A percentile compares a stretch with the other conserved stretches of the same genome.
phyloP scores from a whole-genome alignment of 177 flowering plant species.

The Vitis hybrid region DNA sequence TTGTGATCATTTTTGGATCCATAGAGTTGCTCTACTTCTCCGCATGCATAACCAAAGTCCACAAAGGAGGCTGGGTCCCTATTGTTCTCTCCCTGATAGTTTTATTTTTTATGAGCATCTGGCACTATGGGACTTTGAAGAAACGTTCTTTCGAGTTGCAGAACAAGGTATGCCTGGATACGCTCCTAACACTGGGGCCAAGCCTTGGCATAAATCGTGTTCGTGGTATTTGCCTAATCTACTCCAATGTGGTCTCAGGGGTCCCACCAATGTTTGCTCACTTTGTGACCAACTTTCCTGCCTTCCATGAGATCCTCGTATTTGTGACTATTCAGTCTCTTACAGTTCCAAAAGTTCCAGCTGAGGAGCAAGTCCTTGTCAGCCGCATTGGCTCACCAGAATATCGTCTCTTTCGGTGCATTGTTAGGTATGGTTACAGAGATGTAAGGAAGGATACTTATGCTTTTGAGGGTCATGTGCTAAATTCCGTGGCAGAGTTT shows the following conservation, averaged over 20 bases:
- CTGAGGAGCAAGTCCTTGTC: conserved; percentile 32
- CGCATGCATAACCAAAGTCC: conserved; percentile 38
- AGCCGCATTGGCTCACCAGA: conserved; percentile 46
- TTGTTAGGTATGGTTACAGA: conserved; percentile 53
- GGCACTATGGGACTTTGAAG: conserved; percentile 47
- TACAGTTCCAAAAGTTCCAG: conserved; percentile 30
- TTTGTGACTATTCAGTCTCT: conserved; percentile 37
- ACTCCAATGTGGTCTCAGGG: conserved; percentile 37
- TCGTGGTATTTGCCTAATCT: conserved; percentile 46
- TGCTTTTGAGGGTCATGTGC: conserved; percentile 37
- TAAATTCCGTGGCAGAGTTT: conserved; percentile 33
- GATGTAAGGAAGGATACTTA: conserved; percentile 36
- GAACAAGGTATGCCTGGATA: conserved; percentile 38
- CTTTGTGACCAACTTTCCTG: conserved; percentile 50
- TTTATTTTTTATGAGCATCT: conserved; percentile 32
- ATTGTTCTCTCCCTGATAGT: conserved; percentile 26
- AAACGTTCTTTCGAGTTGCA: conserved; percentile 35
- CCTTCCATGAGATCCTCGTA: conserved; percentile 40
- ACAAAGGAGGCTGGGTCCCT: conserved; percentile 51
- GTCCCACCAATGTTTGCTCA: conserved; percentile 51
- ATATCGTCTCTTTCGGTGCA: conserved; percentile 32
- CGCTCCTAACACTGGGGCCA: conserved; percentile 34
- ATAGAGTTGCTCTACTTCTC: conserved; percentile 44
- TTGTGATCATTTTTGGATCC: conserved; percentile 39
- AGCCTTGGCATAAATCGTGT: conserved; percentile 38